Conservation (phyloP, 148 eudicot genomes). For the Rhododendron ovatum region DNA sequence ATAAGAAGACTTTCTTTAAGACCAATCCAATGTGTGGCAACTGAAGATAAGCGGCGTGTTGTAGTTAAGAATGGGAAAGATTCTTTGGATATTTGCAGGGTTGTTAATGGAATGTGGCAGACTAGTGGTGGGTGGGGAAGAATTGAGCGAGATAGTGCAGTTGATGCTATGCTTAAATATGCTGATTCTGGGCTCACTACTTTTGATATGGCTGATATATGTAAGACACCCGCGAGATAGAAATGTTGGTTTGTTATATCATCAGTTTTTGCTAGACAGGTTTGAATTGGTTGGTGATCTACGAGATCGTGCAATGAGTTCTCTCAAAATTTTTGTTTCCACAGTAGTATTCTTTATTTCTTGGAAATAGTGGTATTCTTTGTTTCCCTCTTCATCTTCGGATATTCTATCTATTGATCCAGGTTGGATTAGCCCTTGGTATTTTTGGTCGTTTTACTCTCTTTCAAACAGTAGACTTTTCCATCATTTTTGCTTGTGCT, state of each 20-base stretch:
- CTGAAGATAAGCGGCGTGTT: constrained; percentile 31
- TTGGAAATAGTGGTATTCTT: too few relatives aligned
- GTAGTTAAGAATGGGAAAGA: constrained; percentile 67
- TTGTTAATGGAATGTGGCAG: constrained; percentile 84
- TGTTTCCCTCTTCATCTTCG: too few relatives aligned
- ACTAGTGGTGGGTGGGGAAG: constrained; percentile 82
- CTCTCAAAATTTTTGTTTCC: too few relatives aligned
- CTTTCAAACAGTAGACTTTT: too few relatives aligned
- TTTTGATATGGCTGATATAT: constrained; percentile 86
- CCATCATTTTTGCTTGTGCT: background rate
- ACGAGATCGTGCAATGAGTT: too few relatives aligned
- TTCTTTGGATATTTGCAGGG: constrained; percentile 60
- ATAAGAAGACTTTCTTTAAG: constrained; percentile 21
- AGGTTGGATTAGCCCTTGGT: too few relatives aligned
- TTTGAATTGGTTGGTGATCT: background rate
- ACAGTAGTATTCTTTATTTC: too few relatives aligned
- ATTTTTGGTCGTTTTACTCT: too few relatives aligned
- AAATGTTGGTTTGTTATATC: background rate
- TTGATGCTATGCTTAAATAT: constrained; percentile 65
- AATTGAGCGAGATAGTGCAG: constrained; percentile 53
- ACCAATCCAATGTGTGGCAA: constrained; percentile 35
- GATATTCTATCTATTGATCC: too few relatives aligned
- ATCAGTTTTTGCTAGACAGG: background rate
- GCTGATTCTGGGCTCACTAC: constrained; percentile 74
- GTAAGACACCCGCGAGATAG: constrained; percentile 27